These are phyloP conservation scores for Geranomyces michiganensis DNA, from an alignment of 192 early-diverging fungal genomes.

Conservation along the genomic window DNA sequence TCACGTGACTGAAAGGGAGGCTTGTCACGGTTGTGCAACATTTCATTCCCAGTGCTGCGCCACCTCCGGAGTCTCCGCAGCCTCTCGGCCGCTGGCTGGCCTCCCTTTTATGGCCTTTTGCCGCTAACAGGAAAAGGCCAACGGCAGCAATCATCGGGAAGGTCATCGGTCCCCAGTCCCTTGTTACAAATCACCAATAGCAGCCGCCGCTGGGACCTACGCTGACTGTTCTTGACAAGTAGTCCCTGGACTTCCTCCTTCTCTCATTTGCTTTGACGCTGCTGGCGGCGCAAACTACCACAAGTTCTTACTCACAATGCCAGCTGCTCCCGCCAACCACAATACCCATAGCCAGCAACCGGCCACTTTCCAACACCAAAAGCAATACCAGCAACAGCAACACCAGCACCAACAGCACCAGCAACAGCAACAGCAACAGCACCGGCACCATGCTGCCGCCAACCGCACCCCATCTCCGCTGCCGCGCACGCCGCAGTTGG, in stretches of 20 bases:
- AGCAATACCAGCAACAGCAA: slow-evolving; percentile 24
- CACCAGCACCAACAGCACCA: slow-evolving; percentile 33
- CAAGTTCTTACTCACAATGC: neutral
- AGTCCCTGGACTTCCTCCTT: too few species aligned
- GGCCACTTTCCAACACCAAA: neutral
- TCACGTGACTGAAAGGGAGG: too few species aligned
- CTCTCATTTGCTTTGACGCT: too few species aligned
- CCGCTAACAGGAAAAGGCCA: too few species aligned
- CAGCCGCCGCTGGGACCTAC: too few species aligned
- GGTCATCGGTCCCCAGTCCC: too few species aligned
- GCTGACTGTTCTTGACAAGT: too few species aligned
- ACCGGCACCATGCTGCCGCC: neutral
- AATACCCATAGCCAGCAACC: neutral
- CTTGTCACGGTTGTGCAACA: neutral
- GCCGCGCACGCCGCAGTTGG: neutral
- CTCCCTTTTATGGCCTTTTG: too few species aligned
- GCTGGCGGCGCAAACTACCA: too few species aligned
- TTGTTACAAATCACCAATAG: too few species aligned
- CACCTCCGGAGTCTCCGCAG: neutral
- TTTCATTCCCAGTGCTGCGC: neutral
- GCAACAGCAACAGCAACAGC: slow-evolving; percentile 31
- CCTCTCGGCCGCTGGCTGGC: too few species aligned
- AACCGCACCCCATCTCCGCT: neutral
- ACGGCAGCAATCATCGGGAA: too few species aligned
- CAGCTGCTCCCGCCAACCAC: neutral